A percentile compares a stretch with the other conserved stretches of the same genome.
Evolutionary conservation across 2,329 filamentous ascomycete genomes (phyloP).

Genomic region (Colletotrichum viniferum): DNA sequence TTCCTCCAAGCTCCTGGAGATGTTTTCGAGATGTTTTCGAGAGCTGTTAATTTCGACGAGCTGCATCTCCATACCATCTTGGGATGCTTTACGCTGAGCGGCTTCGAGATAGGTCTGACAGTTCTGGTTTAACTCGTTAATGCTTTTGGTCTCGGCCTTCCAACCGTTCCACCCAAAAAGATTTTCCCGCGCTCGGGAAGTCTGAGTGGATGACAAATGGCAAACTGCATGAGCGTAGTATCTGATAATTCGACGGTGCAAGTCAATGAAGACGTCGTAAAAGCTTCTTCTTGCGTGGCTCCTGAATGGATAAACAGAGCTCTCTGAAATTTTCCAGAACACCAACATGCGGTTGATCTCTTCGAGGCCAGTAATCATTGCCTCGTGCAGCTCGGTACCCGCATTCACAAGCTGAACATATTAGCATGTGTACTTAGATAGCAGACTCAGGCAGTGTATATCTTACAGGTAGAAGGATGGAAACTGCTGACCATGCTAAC

Average conservation of each 20-base stretch:
- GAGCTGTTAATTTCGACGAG: neutral
- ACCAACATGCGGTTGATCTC: neutral
- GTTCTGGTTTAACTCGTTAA: neutral
- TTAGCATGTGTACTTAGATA: neutral
- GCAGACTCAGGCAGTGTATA: rapidly evolving
- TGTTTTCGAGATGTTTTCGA: rapidly evolving
- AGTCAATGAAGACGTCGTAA: neutral
- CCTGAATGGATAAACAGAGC: neutral
- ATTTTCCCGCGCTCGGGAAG: neutral
- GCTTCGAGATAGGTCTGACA: neutral
- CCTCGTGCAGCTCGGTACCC: neutral
- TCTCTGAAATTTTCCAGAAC: neutral
- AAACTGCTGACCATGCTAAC: neutral
- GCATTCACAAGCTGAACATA: neutral
- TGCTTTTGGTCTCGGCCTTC: neutral
- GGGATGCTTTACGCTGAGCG: neutral
- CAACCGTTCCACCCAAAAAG: neutral
- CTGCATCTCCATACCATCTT: neutral
- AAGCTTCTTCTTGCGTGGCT: rapidly evolving
- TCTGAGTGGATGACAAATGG: neutral
- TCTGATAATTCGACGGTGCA: neutral
- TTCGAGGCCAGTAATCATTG: neutral
- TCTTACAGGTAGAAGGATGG: neutral
- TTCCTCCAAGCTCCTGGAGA: neutral
- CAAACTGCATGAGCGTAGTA: neutral